Conservation (phyloP, 2,329 filamentous ascomycete genomes). For the Phialophora tarda region DNA sequence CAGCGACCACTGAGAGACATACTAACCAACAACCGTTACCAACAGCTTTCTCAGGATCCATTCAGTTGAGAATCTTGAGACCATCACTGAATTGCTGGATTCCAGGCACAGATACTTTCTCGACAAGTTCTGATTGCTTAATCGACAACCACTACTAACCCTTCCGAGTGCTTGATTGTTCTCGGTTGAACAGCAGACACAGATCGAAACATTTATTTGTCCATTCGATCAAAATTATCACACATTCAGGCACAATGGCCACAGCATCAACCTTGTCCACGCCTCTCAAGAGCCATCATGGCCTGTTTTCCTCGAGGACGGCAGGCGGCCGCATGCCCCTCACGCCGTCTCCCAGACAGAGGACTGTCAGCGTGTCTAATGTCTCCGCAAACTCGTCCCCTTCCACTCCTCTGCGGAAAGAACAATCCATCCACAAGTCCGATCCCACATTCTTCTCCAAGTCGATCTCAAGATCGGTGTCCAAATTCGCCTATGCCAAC, state of each 20-base stretch:
- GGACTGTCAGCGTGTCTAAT: conserved; percentile 55
- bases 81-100: conserved; percentile 43
- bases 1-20: conserved; percentile 39
- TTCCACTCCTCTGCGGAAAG: conserved; percentile 72
- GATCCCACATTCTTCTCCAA: conserved; percentile 81
- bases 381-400: conserved; percentile 69
- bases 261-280: conserved; percentile 76
- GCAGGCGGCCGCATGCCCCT: conserved; percentile 94
- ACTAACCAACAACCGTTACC: conserved; percentile 42
- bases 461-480: conserved; percentile 55
- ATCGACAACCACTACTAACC: conserved; percentile 45
- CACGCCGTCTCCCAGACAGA: conserved; percentile 82
- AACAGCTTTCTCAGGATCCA: conserved; percentile 45
- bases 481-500: conserved; percentile 73
- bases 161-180: conserved; percentile 40
- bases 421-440: conserved; percentile 72
- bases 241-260: conserved; percentile 70
- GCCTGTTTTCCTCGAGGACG: conserved; percentile 88
- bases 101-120: conserved; percentile 40
- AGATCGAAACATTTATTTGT: conserved; percentile 58
- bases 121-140: conserved; percentile 45
- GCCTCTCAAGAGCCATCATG: conserved; percentile 91
- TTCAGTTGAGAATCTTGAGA: conserved; percentile 48
- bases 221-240: conserved; percentile 49
- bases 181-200: conserved; percentile 38